Percentiles rank a stretch among this genome's conserved stretches.
These are phyloP conservation scores for Aspergillus clavatus DNA, from an alignment of 2,329 filamentous ascomycete genomes.

Conservation along the genomic window DNA sequence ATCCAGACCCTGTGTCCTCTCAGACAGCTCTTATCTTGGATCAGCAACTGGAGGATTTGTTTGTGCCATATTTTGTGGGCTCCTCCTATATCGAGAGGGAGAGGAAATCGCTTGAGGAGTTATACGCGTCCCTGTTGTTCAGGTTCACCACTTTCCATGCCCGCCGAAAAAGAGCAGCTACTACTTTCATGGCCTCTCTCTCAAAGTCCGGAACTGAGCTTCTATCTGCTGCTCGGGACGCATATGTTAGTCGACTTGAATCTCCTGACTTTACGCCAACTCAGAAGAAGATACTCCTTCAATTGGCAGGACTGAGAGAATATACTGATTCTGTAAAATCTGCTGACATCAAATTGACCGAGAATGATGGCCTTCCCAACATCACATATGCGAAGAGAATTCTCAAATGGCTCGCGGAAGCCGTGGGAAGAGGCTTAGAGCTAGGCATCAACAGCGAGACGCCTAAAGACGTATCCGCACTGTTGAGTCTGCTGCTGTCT, in stretches of 20 bases:
- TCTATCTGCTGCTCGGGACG: conserved; percentile 80
- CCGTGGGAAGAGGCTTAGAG: conserved; percentile 84
- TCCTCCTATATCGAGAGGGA: conserved; percentile 63
- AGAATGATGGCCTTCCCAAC: conserved; percentile 80
- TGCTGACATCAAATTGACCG: conserved; percentile 83
- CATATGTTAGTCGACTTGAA: conserved; percentile 83
- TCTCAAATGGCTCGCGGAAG: conserved; percentile 95
- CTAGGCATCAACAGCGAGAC: conserved; percentile 83
- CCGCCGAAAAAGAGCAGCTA: conserved; percentile 75
- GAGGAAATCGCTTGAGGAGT: conserved; percentile 65
- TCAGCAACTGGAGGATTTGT: conserved; percentile 62
- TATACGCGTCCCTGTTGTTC: conserved; percentile 88
- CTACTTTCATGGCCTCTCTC: conserved; percentile 87
- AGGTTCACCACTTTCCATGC: conserved; percentile 92
- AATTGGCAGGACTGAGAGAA: conserved; percentile 76
- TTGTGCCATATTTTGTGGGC: conserved; percentile 62
- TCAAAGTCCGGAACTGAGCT: conserved; percentile 87
- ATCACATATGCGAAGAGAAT: conserved; percentile 91
- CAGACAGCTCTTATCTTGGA: conserved; percentile 71
- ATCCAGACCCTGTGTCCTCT: conserved; percentile 84
- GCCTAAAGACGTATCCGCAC: conserved; percentile 83
- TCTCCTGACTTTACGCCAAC: conserved; percentile 82
- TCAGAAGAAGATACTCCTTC: conserved; percentile 84
- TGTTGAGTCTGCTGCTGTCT: conserved; percentile 76
- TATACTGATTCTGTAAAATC: conserved; percentile 61